Evolutionary conservation across 305 asterid species (phyloP).

Genomic region (Plantago coronopus): DNA sequence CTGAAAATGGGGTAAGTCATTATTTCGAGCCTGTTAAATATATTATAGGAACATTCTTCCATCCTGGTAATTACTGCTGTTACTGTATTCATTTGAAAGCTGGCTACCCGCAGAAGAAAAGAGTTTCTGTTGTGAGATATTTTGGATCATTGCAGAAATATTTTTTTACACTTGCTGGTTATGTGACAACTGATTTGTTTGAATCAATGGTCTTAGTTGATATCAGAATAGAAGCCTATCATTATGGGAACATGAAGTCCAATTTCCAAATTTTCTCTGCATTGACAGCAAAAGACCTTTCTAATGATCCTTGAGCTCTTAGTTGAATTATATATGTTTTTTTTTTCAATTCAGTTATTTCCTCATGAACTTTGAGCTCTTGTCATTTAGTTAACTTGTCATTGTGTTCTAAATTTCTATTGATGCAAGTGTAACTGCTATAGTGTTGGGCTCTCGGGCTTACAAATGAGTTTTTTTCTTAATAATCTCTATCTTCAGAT

Average conservation of each 20-base stretch:
- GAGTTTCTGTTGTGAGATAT: background rate
- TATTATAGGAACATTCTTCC: slow-evolving; percentile 3
- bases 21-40: background rate
- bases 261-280: background rate
- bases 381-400: too few relatives aligned
- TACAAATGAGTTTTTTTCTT: too few relatives aligned
- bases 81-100: too few relatives aligned
- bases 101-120: too few relatives aligned
- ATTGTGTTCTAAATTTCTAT: too few relatives aligned
- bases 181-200: background rate
- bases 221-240: background rate
- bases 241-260: background rate
- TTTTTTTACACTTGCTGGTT: background rate
- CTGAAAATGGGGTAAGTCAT: slow-evolving; percentile 84
- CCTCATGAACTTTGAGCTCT: too few relatives aligned
- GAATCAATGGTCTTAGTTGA: slow-evolving; percentile 1
- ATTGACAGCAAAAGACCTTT: too few relatives aligned
- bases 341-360: too few relatives aligned
- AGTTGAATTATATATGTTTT: too few relatives aligned
- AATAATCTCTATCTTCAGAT: background rate
- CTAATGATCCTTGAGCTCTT: too few relatives aligned
- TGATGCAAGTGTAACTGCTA: too few relatives aligned
- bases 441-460: too few relatives aligned
- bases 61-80: background rate
- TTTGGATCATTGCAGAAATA: background rate